Percentiles rank a stretch among this genome's conserved stretches.
Conservation (phyloP, 139 green algal species). For the Haematococcus lacustris region DNA sequence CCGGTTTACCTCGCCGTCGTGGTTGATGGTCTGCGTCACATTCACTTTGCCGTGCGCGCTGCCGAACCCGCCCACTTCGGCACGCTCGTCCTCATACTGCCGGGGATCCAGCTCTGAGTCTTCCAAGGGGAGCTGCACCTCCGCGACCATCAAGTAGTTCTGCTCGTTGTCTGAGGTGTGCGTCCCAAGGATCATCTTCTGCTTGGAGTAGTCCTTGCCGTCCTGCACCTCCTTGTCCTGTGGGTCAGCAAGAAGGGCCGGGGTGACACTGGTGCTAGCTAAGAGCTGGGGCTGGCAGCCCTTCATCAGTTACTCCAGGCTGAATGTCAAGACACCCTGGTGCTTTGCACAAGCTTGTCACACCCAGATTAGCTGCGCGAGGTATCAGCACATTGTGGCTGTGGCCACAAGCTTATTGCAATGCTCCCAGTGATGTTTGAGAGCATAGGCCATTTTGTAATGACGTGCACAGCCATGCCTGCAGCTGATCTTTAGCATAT, state of each 20-base stretch:
- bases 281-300: neutral
- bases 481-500: neutral
- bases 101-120: conserved; percentile 74
- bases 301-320: neutral
- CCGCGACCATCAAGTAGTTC: conserved; percentile 97
- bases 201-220: conserved; percentile 80
- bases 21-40: conserved; percentile 96
- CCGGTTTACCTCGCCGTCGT: conserved; percentile 97
- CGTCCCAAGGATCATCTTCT: conserved; percentile 94
- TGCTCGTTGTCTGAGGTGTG: conserved; percentile 97
- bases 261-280: neutral
- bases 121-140: conserved; percentile 87
- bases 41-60: conserved; percentile 62
- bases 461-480: neutral
- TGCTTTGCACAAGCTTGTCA: neutral
- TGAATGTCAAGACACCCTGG: neutral
- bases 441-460: neutral
- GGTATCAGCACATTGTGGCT: neutral
- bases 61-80: conserved; percentile 89
- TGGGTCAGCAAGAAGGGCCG: neutral
- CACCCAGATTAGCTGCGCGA: neutral
- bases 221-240: conserved; percentile 42
- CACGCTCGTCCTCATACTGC: conserved; percentile 83
- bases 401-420: neutral
- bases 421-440: neutral